Conservation (phyloP, 2,329 filamentous ascomycete genomes). For the Claviceps fusiformis region DNA sequence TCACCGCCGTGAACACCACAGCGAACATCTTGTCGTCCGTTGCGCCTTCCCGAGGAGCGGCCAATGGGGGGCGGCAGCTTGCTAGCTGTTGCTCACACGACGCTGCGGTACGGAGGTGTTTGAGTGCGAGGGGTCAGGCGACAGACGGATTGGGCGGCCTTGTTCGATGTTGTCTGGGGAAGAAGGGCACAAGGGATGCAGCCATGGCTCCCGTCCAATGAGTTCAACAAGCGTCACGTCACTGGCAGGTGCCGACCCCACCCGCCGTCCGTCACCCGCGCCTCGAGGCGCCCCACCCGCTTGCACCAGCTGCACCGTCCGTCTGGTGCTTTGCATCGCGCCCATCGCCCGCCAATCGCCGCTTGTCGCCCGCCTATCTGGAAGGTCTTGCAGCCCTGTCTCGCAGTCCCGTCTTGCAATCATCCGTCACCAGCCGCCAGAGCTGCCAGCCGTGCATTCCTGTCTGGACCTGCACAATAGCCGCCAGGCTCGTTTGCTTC, state of each 20-base stretch:
- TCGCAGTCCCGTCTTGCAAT: too few relatives aligned
- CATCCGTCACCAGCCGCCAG: too few relatives aligned
- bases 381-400: too few relatives aligned
- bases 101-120: neutral
- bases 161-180: too few relatives aligned
- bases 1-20: too few relatives aligned
- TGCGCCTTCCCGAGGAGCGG: neutral
- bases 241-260: neutral
- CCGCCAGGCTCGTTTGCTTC: neutral
- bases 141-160: neutral
- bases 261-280: too few relatives aligned
- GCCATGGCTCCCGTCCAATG: neutral
- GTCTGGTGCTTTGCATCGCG: too few relatives aligned
- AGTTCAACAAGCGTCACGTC: neutral
- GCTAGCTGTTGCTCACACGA: too few relatives aligned
- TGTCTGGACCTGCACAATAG: neutral
- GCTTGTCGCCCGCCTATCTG: too few relatives aligned
- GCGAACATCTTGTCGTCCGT: neutral
- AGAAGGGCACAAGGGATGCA: neutral
- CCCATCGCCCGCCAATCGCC: neutral
- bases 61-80: neutral
- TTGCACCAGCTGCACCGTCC: too few relatives aligned
- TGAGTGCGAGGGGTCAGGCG: neutral
- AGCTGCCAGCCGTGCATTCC: constrained; percentile 1
- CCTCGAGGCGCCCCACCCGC: too few relatives aligned